Base-by-base conservation (phyloP, 805 yeast species). In the Candida orba region DNA sequence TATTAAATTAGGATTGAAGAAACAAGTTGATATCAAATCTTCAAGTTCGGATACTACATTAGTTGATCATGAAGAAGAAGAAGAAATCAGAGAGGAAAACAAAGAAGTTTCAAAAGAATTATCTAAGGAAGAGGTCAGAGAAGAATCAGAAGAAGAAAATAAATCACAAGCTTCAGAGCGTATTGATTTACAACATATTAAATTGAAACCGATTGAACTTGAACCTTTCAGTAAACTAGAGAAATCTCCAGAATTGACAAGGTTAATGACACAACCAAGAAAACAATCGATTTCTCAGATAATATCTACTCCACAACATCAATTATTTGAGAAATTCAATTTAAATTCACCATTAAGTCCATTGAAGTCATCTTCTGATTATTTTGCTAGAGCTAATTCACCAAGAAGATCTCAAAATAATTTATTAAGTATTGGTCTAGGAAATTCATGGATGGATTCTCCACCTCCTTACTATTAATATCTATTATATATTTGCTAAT, bases 361-460 rank as follows among this genome's bases (percentile, higher is more conserved):
- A n/a, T 37, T 53, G 37, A 46, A 45, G 31, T 30, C 51, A 34
- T 27, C 29, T 12, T 31, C 52, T 6, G 47, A 51, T 20, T 38
- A 47, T n/a, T 47, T 49, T 23, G n/a, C 39, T 18, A 40, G 54
- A 20, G 36, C 50, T 1, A 50, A 43, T 20, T 56, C 60, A 9
- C 60, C 61, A 35, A 43, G 53, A 33, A 54, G 57, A 36, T 57
- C 61, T 2, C 59, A 56, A 37, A 48, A 51, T 25, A 50, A 54
- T 36, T 25, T 56, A 20, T 35, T 42, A 49, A 48, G 48, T 37
- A 50, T 52, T 38, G 58, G 58, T 3, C 33, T 52, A 23, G 52
- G 45, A 24, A 39, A 37, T 17, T 34, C 45, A 32, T 40, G 43
- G 32, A 47, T 50, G 49, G 40, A 36, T 17, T 47, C 51, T 4